phyloP scores from a whole-genome alignment of 169 alveolate species.

The Neospora caninum region DNA sequence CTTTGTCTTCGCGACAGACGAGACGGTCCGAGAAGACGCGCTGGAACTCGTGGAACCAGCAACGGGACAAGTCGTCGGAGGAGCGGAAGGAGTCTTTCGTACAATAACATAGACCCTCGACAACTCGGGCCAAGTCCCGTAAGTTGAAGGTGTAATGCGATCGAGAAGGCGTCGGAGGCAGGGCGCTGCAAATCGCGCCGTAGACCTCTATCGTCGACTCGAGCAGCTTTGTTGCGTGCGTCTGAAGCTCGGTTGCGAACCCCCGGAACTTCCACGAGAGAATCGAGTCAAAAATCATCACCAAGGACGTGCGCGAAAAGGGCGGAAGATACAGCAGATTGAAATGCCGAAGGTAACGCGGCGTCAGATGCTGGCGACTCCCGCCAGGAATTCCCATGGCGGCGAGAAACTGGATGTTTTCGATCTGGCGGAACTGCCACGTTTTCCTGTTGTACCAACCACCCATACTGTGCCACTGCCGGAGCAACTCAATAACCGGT shows the following conservation, averaged over 20 bases:
- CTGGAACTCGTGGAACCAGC: constrained; percentile 97
- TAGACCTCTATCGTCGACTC: constrained; percentile 81
- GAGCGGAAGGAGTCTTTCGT: constrained; percentile 77
- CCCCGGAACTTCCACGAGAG: constrained; percentile 79
- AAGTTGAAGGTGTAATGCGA: constrained; percentile 92
- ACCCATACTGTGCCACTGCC: constrained; percentile 90
- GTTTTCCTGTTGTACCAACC: constrained; percentile 93
- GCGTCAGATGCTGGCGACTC: constrained; percentile 87
- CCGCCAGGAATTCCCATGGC: constrained; percentile 95
- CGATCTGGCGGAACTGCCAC: constrained; percentile 85
- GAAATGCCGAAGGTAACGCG: constrained; percentile 87
- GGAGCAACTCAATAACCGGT: constrained; percentile 93
- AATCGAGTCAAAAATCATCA: constrained; percentile 84
- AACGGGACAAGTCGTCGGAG: constrained; percentile 87
- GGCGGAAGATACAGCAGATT: constrained; percentile 87
- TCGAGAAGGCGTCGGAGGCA: constrained; percentile 91
- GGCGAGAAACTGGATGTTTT: constrained; percentile 84
- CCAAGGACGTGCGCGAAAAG: constrained; percentile 83
- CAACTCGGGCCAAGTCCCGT: constrained; percentile 88
- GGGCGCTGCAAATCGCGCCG: constrained; percentile 79
- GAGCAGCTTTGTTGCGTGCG: constrained; percentile 78
- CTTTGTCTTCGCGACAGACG: constrained; percentile 87
- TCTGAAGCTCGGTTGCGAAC: constrained; percentile 75
- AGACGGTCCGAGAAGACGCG: constrained; percentile 95
- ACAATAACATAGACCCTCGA: constrained; percentile 87